These are phyloP conservation scores for Rhinocladiella mackenziei DNA, from an alignment of 2,329 filamentous ascomycete species.

Conservation along the genomic window DNA sequence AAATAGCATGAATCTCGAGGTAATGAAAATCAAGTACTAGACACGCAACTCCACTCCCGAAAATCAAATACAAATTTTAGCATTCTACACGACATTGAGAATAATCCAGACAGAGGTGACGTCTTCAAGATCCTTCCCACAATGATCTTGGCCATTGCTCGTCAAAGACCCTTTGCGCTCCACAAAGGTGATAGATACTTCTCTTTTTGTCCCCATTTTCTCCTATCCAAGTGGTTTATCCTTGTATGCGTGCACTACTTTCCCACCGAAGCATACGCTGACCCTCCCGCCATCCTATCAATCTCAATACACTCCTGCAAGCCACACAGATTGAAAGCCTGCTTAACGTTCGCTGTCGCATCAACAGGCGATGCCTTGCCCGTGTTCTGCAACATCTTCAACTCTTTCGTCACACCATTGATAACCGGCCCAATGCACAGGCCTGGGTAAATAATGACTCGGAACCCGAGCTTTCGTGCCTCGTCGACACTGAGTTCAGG, in stretches of 20 bases:
- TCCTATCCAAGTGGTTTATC: background rate
- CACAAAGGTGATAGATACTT: too few relatives aligned
- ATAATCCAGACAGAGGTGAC: too few relatives aligned
- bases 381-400: slow-evolving; percentile 38
- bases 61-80: background rate
- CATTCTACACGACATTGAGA: too few relatives aligned
- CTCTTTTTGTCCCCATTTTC: too few relatives aligned
- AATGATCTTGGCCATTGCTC: too few relatives aligned
- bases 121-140: too few relatives aligned
- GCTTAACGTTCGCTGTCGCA: slow-evolving; percentile 36
- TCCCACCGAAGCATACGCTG: slow-evolving; percentile 21
- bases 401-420: slow-evolving; percentile 35
- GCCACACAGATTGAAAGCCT: slow-evolving; percentile 43
- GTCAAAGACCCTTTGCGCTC: too few relatives aligned
- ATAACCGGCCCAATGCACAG: slow-evolving; percentile 39
- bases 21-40: background rate
- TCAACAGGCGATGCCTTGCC: slow-evolving; percentile 32
- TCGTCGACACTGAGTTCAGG: slow-evolving; percentile 39
- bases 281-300: slow-evolving; percentile 40
- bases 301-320: slow-evolving; percentile 41
- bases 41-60: background rate
- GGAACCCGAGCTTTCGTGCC: slow-evolving; percentile 40
- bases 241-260: too few relatives aligned
- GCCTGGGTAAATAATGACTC: slow-evolving; percentile 43
- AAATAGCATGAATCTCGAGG: background rate